A percentile compares a stretch with the other conserved stretches of the same genome.
These are phyloP conservation scores for Vitellaria paradoxa DNA, from an alignment of 179 eudicot genomes.

Conservation along the genomic window DNA sequence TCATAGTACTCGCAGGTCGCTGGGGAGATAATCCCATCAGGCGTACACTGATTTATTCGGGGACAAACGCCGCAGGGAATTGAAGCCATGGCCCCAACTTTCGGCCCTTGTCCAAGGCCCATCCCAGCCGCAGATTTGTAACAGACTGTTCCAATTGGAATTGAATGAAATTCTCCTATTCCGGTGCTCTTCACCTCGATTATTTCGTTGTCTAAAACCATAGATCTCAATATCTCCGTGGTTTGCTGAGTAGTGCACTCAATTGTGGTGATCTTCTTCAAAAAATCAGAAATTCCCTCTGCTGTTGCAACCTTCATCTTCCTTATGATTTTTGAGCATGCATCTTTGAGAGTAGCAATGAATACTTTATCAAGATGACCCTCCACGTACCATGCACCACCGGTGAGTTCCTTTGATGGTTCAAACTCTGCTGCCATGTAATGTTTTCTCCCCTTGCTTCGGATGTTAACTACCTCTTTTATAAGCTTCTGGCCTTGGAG, in stretches of 20 bases:
- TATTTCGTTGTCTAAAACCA: conserved; percentile 62
- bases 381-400: conserved; percentile 67
- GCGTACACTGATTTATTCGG: conserved; percentile 52
- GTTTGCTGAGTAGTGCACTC: conserved; percentile 36
- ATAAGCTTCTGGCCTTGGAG: conserved; percentile 34
- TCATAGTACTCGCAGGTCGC: conserved; percentile 58
- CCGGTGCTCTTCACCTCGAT: conserved; percentile 70
- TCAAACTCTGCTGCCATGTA: conserved; percentile 66
- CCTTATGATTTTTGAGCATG: conserved; percentile 23
- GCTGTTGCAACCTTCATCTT: conserved; percentile 42
- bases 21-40: conserved; percentile 77
- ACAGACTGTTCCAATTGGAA: conserved; percentile 55
- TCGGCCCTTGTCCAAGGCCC: conserved; percentile 19
- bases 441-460: conserved; percentile 46
- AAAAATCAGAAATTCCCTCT: conserved; percentile 33
- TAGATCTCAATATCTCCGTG: conserved; percentile 39
- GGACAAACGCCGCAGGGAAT: conserved; percentile 87
- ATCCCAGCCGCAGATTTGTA: conserved; percentile 35
- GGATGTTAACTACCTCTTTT: conserved; percentile 59
- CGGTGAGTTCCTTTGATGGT: conserved; percentile 63
- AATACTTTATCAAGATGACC: conserved; percentile 50
- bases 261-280: conserved; percentile 19
- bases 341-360: conserved; percentile 28
- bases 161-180: conserved; percentile 42
- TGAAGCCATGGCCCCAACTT: conserved; percentile 51